Percentiles rank a stretch among this genome's conserved stretches.
Evolutionary conservation across 148 eudicot species (phyloP).

Genomic region (Rhododendron ferrugineum): DNA sequence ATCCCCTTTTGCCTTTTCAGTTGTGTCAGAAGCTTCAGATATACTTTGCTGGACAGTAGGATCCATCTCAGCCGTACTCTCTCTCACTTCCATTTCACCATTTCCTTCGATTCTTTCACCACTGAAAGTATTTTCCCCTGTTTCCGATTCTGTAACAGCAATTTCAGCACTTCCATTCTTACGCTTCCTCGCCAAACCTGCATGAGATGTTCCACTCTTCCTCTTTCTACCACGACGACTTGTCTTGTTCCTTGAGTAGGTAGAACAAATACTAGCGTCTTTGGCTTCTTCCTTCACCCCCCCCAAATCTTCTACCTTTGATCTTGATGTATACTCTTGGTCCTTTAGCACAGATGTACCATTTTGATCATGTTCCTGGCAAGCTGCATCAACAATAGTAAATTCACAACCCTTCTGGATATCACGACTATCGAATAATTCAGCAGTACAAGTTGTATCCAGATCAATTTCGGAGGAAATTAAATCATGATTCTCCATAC

Average conservation of each 20-base stretch:
- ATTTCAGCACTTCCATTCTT: neutral
- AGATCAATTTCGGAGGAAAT: neutral
- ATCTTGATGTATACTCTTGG: neutral
- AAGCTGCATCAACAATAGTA: neutral
- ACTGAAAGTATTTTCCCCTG: neutral
- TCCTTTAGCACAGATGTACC: neutral
- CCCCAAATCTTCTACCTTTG: constrained; percentile 4
- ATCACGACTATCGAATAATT: neutral
- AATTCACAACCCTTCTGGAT: neutral
- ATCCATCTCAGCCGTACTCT: neutral
- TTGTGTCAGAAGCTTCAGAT: neutral
- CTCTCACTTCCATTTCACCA: neutral
- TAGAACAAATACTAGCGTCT: neutral
- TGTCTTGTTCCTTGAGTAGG: constrained; percentile 13
- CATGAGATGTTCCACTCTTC: neutral
- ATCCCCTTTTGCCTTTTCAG: constrained; percentile 1
- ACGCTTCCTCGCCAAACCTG: neutral
- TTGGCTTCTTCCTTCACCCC: constrained; percentile 17
- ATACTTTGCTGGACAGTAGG: neutral
- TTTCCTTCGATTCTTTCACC: constrained; percentile 3
- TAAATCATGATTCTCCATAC: neutral
- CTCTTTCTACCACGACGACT: constrained; percentile 25
- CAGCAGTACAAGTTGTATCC: neutral
- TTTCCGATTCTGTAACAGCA: constrained; percentile 3
- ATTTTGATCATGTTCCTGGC: neutral